Evolutionary conservation across 768 basidiomycete genomes (phyloP), one percentile per base, ranked within the genome.

Genomic region (Russula abietina): DNA sequence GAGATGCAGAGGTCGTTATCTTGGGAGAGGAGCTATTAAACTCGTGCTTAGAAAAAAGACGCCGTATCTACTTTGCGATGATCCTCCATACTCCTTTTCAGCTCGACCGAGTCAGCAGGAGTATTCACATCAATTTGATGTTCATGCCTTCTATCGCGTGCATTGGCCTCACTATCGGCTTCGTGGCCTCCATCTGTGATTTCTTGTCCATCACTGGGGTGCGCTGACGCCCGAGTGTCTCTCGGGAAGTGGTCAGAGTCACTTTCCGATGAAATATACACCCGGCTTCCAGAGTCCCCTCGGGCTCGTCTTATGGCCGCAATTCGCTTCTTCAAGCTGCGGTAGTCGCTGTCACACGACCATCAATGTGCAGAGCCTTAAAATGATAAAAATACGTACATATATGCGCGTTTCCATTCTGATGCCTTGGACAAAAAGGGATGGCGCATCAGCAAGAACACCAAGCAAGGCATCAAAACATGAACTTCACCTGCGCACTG

Each of bases 331-430:
- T 68, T 66, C 14, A 68, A 61, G 26, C 61, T 56, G 16, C 59
- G 65, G 53, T 68, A 68, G 30, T 68, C 67, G 17, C 67, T 68
- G 36, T 53, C 48, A 61, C 59, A 46, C 54, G 59, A 65, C 45
- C 46, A 45, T 8, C 3, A 52, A 57, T 17, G 43, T 19, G 49
- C 11, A 24, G 7, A 9, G 19, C 7, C 24, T 33, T 8, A 33
- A 57, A 54, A 38, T n/a, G 3, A 4, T n/a, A n/a, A n/a, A 32
- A n/a, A 24, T 16, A 48, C 67, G 30, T 52, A 68, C 67, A 68
- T 58, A 45, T 68, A 68, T 60, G 67, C 67, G 9, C 65, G 61
- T 41, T 68, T 68, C 67, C 67, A 68, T 50, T 68, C 67, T 4
- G 67, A 61, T 14, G 65, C 57, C 67, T 68, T 52, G n/a, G 10